Evolutionary conservation across 1,284 basidiomycete genomes (phyloP), one percentile per base, ranked within the genome.

Genomic region (Caloboletus inedulis): DNA sequence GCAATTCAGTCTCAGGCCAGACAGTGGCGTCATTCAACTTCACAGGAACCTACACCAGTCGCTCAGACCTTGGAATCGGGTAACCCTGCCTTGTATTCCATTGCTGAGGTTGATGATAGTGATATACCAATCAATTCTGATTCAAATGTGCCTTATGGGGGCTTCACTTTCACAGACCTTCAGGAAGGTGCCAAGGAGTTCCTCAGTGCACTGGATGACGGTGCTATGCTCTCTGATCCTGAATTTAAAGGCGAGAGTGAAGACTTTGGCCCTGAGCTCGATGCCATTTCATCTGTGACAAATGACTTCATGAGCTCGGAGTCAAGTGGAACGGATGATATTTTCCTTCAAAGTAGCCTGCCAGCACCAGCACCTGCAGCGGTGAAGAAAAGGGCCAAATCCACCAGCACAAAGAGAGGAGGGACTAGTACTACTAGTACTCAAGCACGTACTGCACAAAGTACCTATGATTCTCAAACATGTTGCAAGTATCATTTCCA

Each of bases 301-400:
- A 27, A 27, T 27, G 27, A 1, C 8, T 3, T 30, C 35, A 2
- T 9, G 13, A 12, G 33, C 21, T 25, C 19, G 33, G 35, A 49
- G 8, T 52, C 46, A 21, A 52, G 23, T 33, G 30, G 41, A 19
- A 52, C 34, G 7, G 51, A 52, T 21, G 35, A 52, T 14, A 13
- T 35, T n/a, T 52, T 52, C 30, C 51, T 49, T 43, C n/a, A 43
- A 16, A 48, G 46, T 12, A 52, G 34, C 35, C 30, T 52, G 6
- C 23, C 6, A 6, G 23, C 21, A 7, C 41, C 21, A 14, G 19
- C 37, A 14, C n/a, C n/a, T n/a, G 7, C 21, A 8, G 13, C 3
- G 9, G 8, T 7, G 3, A 39, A 39, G 14, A 23, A 39, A 2
- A 14, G 12, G 18, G 37, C 21, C 19, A 39, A 39, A 39, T 39